Evolutionary conservation across 805 yeast genomes (phyloP).

Genomic region (Millerago galiae): DNA sequence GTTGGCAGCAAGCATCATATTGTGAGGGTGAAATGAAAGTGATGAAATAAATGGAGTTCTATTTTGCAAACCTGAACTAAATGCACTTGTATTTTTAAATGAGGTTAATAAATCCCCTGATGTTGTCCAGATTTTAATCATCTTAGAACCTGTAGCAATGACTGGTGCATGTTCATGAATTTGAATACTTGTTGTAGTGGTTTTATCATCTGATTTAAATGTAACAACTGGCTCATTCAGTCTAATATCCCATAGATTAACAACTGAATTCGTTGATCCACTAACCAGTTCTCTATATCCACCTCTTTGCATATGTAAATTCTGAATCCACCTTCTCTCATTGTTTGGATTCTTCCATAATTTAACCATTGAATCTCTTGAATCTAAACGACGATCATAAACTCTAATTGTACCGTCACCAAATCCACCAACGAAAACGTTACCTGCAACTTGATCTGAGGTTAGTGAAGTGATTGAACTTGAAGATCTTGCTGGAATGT

Average conservation of each 20-base stretch:
- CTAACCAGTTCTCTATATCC: conserved; percentile 86
- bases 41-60: conserved; percentile 48
- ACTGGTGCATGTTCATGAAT: conserved; percentile 97
- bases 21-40: conserved; percentile 83
- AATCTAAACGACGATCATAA: conserved; percentile 81
- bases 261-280: conserved; percentile 75
- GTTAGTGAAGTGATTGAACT: conserved; percentile 85
- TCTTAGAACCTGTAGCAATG: conserved; percentile 79
- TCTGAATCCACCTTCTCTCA: conserved; percentile 52
- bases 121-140: conserved; percentile 78
- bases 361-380: conserved; percentile 79
- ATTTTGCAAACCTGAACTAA: conserved; percentile 19
- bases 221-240: conserved; percentile 60
- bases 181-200: conserved; percentile 55
- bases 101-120: conserved; percentile 67
- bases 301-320: conserved; percentile 94
- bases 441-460: conserved; percentile 93
- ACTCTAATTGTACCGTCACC: conserved; percentile 85
- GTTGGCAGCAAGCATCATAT: conserved; percentile 87
- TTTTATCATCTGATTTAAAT: conserved; percentile 45
- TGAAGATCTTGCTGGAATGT: conserved; percentile 87
- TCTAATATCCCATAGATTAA: conserved; percentile 89
- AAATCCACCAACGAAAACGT: conserved; percentile 85
- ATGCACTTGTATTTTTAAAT: conserved; percentile 40
- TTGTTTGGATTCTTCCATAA: conserved; percentile 59